Evolutionary conservation across 164 flowering plant species (phyloP).

Genomic region (Vitis labrusca): DNA sequence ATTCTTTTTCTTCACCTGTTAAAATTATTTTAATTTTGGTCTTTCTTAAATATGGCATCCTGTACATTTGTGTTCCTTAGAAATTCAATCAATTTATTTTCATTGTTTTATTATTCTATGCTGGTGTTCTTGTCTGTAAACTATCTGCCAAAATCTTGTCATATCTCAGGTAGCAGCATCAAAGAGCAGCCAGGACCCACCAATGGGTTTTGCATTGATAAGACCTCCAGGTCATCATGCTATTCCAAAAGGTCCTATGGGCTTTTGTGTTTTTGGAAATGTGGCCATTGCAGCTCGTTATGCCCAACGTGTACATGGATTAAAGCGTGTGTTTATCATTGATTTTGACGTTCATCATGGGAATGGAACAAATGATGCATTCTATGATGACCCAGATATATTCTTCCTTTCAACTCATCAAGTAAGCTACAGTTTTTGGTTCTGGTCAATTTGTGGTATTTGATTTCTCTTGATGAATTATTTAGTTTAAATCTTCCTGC

Average conservation of each 20-base stretch:
- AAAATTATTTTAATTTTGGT: neutral
- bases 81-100: neutral
- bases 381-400: slow-evolving; percentile 91
- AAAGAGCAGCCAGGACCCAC: slow-evolving; percentile 46
- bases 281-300: slow-evolving; percentile 95
- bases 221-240: slow-evolving; percentile 99
- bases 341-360: slow-evolving; percentile 99
- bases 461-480: too few relatives aligned
- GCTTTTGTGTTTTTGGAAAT: slow-evolving; percentile 96
- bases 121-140: slow-evolving; percentile 8
- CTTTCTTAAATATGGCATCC: neutral
- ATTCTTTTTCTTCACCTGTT: neutral
- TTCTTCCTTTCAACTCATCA: slow-evolving; percentile 96
- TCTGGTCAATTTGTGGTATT: too few relatives aligned
- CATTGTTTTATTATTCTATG: neutral
- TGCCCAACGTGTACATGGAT: slow-evolving; percentile 82
- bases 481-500: neutral
- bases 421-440: slow-evolving; percentile 33
- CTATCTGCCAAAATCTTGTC: slow-evolving; percentile 15
- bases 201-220: slow-evolving; percentile 83
- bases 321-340: slow-evolving; percentile 83
- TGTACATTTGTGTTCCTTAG: too few relatives aligned
- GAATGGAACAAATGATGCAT: slow-evolving; percentile 94
- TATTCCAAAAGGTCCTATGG: slow-evolving; percentile 94
- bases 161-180: slow-evolving; percentile 78